These are phyloP conservation scores for Croton setiger DNA, from an alignment of 441 rosid species.

Conservation along the genomic window DNA sequence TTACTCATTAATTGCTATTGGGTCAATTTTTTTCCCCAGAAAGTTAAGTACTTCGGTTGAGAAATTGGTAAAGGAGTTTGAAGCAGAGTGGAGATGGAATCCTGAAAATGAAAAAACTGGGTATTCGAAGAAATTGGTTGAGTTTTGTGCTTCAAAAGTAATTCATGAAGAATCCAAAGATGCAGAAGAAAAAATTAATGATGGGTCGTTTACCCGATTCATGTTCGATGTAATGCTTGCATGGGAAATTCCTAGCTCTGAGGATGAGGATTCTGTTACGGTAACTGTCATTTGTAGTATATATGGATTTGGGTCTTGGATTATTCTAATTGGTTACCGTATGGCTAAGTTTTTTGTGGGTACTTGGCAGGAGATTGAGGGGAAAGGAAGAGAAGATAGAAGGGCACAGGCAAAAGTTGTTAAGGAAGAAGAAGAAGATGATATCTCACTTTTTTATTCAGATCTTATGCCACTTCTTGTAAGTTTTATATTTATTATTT, in stretches of 20 bases:
- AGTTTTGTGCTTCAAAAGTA: conserved; percentile 62
- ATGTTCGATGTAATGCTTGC: conserved; percentile 88
- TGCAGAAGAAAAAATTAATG: conserved; percentile 52
- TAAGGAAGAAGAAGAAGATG: conserved; percentile 42
- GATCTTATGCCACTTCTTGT: conserved; percentile 95
- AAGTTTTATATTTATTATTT: conserved; percentile 22
- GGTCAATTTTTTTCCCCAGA: conserved; percentile 32
- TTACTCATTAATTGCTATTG: not conserved
- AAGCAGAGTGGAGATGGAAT: conserved; percentile 62
- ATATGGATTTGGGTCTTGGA: not conserved
- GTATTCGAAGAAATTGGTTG: conserved; percentile 67
- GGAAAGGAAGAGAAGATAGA: conserved; percentile 66
- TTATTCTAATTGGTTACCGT: not conserved
- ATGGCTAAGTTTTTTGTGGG: conserved; percentile 3
- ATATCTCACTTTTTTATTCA: conserved; percentile 74
- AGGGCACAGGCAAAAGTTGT: conserved; percentile 30
- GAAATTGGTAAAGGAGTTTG: conserved; percentile 51
- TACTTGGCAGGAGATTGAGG: conserved; percentile 44
- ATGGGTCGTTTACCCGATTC: conserved; percentile 67
- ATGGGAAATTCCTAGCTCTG: conserved; percentile 67
- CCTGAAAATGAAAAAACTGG: conserved; percentile 30
- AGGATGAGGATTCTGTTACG: conserved; percentile 36
- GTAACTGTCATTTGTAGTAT: conserved; percentile 18
- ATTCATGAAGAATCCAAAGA: conserved; percentile 40
- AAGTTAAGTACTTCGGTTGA: conserved; percentile 42